Evolutionary conservation across 2,329 filamentous ascomycete genomes (phyloP).

Genomic region (Leptographium flavum): DNA sequence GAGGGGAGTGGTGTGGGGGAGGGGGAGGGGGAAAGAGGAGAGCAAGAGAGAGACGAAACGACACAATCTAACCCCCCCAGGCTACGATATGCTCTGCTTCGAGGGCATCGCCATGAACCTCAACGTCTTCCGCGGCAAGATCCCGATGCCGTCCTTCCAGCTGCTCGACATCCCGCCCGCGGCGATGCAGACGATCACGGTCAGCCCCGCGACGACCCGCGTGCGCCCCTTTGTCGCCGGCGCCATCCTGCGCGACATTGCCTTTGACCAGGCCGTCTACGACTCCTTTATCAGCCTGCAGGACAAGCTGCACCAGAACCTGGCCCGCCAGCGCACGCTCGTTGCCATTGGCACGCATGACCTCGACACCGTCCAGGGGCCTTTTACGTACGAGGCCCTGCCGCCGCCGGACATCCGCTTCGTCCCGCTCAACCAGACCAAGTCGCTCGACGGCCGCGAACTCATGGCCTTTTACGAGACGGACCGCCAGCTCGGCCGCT

Average conservation of each 20-base stretch:
- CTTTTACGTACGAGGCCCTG: conserved; percentile 92
- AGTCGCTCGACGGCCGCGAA: conserved; percentile 74
- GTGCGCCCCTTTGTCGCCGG: conserved; percentile 82
- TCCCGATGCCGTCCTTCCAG: conserved; percentile 64
- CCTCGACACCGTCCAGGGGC: conserved; percentile 80
- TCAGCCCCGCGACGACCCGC: conserved; percentile 58
- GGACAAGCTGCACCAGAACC: conserved; percentile 94
- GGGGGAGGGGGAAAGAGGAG: no score
- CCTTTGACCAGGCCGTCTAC: conserved; percentile 81
- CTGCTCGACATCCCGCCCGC: conserved; percentile 58
- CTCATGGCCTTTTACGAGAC: conserved; percentile 93
- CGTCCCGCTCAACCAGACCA: conserved; percentile 75
- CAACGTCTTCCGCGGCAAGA: conserved; percentile 79
- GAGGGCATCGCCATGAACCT: conserved; percentile 93
- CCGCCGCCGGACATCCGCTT: conserved; percentile 89
- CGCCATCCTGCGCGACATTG: conserved; percentile 78
- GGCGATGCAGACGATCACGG: conserved; percentile 66
- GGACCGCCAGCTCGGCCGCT: conserved; percentile 75
- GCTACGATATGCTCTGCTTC: conserved; percentile 85
- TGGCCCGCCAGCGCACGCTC: conserved; percentile 81
- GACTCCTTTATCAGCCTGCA: conserved; percentile 96
- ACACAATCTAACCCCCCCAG: no score
- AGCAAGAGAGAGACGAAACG: no score
- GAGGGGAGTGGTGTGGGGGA: no score
- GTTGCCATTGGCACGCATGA: conserved; percentile 98